Base-by-base conservation (phyloP, 768 basidiomycete genomes). In the Agrocybe chaxingu region DNA sequence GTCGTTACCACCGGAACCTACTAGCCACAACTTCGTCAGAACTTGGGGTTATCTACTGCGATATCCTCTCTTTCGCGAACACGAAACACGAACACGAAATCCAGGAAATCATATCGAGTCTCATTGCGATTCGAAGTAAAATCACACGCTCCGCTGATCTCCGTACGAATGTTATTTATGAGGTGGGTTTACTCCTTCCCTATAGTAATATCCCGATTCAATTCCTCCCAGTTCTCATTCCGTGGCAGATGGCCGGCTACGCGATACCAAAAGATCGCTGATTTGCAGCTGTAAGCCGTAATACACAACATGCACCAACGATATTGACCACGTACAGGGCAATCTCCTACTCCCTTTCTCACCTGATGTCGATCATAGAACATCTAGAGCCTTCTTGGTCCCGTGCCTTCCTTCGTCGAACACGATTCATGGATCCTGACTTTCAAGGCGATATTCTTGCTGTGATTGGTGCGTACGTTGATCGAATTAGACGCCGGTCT, bases 381-480 rank as follows among this genome's bases (percentile, higher is more conserved):
- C 80, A 84, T 52, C 72, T 94, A 43, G 87, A 92, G 42, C 81
- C 82, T 2, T 75, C 82, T 8, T 95, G 92, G 92, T 74, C 85
- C 1, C 74, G 76, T 8, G 91, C 91, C 0, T 82, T 93, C 55
- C 74, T 94, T 12, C 77, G 78, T 13, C 71, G 91, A 31, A 89
- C 89, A 0, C 74, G 89, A 8, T 78, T 95, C 52, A 70, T 84
- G 33, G 90, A 94, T 61, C 75, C 85, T 0, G 81, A 84, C 55
- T 94, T 94, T 57, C 84, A 93, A 55, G 92, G 92, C 1, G 91
- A 93, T 49, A 75, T 92, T 6, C 73, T 94, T 3, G 87, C 91
- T 8, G 87, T 93, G 6, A 82, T 93, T 51, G 85, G 87, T 87
- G 52, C 44, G 80, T 43, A 53, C 19, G 35, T 53, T 16, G 13